Base-by-base conservation (phyloP, 2,329 filamentous ascomycete genomes). In the Penicillium italicum region DNA sequence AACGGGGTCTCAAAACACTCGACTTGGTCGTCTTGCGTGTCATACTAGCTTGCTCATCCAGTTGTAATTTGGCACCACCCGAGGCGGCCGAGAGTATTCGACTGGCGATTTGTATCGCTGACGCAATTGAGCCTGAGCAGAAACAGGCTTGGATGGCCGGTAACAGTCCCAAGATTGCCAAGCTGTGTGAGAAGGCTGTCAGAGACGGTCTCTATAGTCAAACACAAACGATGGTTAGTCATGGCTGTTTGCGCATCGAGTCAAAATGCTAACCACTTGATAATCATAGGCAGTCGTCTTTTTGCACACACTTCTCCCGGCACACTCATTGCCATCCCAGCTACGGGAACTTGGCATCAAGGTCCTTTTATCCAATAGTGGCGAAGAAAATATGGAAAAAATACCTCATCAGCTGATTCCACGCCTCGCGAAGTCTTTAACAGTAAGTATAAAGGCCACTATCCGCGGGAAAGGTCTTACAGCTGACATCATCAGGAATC, bases 1-100 rank as follows among this genome's bases (percentile, higher is more conserved):
- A 72, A 49, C 67, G 73, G 8, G 74, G 69, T 4, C 49, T 69
- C 11, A 76, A 77, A 51, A 76, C 72, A 0, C 59, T 77, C 14
- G 74, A 77, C 53, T 60, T 77, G 30, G 72, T 75, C 14, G 66
- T 75, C n/a, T 56, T 76, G 45, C 68, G 72, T 11, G 72, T 70
- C 10, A 72, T 75, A 10, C 66, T 77, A 38, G 69, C 69, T 28
- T 75, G 72, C 50, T 77, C 74, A n/a, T 67, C 69, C 11, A 73
- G 63, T 42, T 72, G 65, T 42, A 68, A 62, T 14, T 46, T 74
- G 14, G 62, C 65, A 8, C 41, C 61, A 0, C 40, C 60, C 0
- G 64, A 74, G 24, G 66, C 70, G 9, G 61, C 67, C 12, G 65
- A 75, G 50, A 71, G 73, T 31, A 68, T 77, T 38, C 61, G 65